phyloP scores from a whole-genome alignment of 1,139 yeast genomes.

The Taphrina pruni region DNA sequence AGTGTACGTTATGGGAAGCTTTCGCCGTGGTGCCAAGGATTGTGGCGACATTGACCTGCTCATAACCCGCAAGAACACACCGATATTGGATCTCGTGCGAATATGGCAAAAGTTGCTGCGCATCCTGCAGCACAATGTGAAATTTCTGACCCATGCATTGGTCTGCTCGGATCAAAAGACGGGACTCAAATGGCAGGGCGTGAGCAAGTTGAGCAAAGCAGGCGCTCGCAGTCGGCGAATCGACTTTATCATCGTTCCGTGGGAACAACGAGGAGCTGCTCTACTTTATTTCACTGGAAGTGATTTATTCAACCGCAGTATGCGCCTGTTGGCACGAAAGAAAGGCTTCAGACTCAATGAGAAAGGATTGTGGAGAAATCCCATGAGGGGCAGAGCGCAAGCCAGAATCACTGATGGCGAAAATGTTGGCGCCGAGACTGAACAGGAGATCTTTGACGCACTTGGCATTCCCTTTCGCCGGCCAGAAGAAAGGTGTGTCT shows the following conservation, averaged over 20 bases:
- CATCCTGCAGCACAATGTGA: constrained; percentile 48
- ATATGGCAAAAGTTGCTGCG: constrained; percentile 52
- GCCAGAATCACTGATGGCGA: constrained; percentile 24
- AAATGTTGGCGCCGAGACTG: constrained; percentile 24
- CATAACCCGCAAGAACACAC: constrained; percentile 56
- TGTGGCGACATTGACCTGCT: constrained; percentile 66
- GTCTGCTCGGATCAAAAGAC: constrained; percentile 45
- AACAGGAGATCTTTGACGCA: constrained; percentile 24
- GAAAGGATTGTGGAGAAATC: constrained; percentile 57
- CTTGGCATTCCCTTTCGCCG: constrained; percentile 33
- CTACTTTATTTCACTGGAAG: constrained; percentile 67
- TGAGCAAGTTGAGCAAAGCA: constrained; percentile 48
- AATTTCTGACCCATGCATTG: constrained; percentile 53
- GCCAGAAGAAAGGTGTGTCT: constrained; percentile 35
- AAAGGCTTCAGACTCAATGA: constrained; percentile 59
- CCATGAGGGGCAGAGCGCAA: constrained; percentile 13
- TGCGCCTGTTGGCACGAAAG: constrained; percentile 58
- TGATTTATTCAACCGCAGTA: constrained; percentile 60
- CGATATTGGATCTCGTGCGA: constrained; percentile 49
- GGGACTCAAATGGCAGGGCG: constrained; percentile 53
- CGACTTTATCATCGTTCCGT: constrained; percentile 62
- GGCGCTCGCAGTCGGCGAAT: constrained; percentile 59
- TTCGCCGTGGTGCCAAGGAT: constrained; percentile 57
- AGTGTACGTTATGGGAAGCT: constrained; percentile 63
- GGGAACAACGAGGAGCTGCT: constrained; percentile 61